Evolutionary conservation across 116 monocot genomes (phyloP), one percentile per base, ranked within the genome.

Genomic region (Zostera marina): DNA sequence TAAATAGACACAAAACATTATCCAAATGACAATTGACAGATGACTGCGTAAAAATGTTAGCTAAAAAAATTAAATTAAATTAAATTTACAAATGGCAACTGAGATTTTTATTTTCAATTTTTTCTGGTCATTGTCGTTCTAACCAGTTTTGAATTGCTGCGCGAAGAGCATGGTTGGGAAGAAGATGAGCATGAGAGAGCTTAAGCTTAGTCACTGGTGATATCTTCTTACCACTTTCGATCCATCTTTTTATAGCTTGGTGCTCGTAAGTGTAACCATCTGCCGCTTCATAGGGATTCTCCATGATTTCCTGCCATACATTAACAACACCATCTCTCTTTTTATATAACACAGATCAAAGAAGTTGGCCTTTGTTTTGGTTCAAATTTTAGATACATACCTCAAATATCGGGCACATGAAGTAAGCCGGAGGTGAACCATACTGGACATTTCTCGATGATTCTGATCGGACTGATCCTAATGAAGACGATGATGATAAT

Each of bases 141-240:
- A 68, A 44, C 81, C 82, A 82, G 44, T 82, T 82, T 41, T 79
- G 82, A 57, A 91, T 91, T 0, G 79, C 79, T 53, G 91, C 79
- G 9, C 72, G 81, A 59, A 91, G 79, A 44, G 79, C 61, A 41
- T 58, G 71, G 44, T 91, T 91, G 0, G 84, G 85, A 38, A 77
- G 70, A 22, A 85, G 79, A 12, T 77, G 68, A 20, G 24, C 24
- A 56, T 71, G 47, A 3, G 74, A 0, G 23, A 91, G 85, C 39
- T 16, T 72, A 11, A 79, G 63, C 44, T 82, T 91, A 5, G 85
- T 91, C 77, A 79, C 73, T 0, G 91, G 91, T 0, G 85, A 91
- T 8, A 77, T 82, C 5, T 11, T 7, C 4, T 72, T 56, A 14
- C 75, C 79, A 20, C 59, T 52, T 12, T 79, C 72, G 1, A 91